Conservation (phyloP, 148 eudicot genomes). For the Chenopodium album region DNA sequence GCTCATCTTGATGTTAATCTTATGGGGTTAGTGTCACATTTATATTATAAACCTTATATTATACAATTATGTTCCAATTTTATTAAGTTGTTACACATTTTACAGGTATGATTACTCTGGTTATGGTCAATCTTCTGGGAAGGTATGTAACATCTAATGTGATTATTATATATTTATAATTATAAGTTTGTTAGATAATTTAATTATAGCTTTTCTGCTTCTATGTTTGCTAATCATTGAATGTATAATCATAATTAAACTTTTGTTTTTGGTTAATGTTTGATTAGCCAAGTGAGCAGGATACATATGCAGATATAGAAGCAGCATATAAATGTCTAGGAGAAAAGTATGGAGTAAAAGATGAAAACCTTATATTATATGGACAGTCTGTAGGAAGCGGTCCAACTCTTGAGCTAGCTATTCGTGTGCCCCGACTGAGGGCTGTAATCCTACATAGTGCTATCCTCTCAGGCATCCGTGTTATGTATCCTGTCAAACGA, state of each 20-base stretch:
- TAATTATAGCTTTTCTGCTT: not conserved
- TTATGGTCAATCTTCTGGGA: constrained; percentile 44
- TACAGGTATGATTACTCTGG: constrained; percentile 49
- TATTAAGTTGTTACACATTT: not conserved
- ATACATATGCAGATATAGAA: constrained; percentile 64
- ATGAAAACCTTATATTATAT: constrained; percentile 46
- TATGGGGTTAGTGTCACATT: constrained; percentile 37
- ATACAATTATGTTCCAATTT: not conserved
- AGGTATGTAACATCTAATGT: constrained; percentile 22
- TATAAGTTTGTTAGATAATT: not conserved
- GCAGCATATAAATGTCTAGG: constrained; percentile 49
- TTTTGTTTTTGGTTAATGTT: not conserved
- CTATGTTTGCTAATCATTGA: not conserved
- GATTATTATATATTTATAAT: not conserved
- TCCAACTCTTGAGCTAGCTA: constrained; percentile 52
- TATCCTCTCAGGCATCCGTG: constrained; percentile 54
- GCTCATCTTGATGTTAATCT: constrained; percentile 40
- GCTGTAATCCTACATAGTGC: constrained; percentile 58
- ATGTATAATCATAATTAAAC: not conserved
- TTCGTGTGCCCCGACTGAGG: constrained; percentile 36
- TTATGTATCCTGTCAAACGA: constrained; percentile 44
- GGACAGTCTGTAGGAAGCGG: constrained; percentile 66
- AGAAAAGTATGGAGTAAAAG: constrained; percentile 42
- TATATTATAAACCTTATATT: not conserved
- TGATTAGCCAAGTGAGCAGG: constrained; percentile 52